Percentiles rank a stretch among this genome's conserved stretches.
Conservation (phyloP, 306 rosid species). For the Vicia villosa region DNA sequence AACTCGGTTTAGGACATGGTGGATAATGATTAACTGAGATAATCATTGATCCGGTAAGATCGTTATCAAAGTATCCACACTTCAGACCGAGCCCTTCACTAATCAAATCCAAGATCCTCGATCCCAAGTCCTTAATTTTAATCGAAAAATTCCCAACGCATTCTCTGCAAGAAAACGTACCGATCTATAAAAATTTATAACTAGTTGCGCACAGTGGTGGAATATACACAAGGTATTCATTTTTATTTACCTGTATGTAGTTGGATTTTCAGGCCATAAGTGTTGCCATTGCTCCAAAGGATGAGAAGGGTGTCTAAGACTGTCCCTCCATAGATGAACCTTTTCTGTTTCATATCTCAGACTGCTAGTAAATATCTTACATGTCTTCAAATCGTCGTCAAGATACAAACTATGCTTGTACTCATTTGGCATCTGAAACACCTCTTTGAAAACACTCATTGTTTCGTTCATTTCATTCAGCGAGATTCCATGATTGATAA, state of each 20-base stretch:
- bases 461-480: constrained; percentile 21
- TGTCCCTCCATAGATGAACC: constrained; percentile 42
- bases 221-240: no score
- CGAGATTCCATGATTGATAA: constrained; percentile 40
- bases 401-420: constrained; percentile 25
- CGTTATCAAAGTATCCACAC: constrained; percentile 30
- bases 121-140: constrained; percentile 37
- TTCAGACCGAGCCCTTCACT: constrained; percentile 38
- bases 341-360: constrained; percentile 32
- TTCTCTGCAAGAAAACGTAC: constrained; percentile 15
- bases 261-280: constrained; percentile 43
- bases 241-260: constrained; percentile 19
- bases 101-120: constrained; percentile 33
- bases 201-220: not conserved
- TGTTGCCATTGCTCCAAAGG: constrained; percentile 42
- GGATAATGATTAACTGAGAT: constrained; percentile 26
- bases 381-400: constrained; percentile 29
- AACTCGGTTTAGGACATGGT: constrained; percentile 44
- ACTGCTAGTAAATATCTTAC: constrained; percentile 35
- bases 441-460: constrained; percentile 35
- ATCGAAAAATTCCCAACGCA: constrained; percentile 30
- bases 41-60: constrained; percentile 19
- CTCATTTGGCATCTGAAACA: constrained; percentile 29
- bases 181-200: not conserved
- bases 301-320: constrained; percentile 36